Percentiles rank a stretch among this genome's conserved stretches.
Conservation (phyloP, 2,329 filamentous ascomycete genomes). For the Neonectria magnoliae region DNA sequence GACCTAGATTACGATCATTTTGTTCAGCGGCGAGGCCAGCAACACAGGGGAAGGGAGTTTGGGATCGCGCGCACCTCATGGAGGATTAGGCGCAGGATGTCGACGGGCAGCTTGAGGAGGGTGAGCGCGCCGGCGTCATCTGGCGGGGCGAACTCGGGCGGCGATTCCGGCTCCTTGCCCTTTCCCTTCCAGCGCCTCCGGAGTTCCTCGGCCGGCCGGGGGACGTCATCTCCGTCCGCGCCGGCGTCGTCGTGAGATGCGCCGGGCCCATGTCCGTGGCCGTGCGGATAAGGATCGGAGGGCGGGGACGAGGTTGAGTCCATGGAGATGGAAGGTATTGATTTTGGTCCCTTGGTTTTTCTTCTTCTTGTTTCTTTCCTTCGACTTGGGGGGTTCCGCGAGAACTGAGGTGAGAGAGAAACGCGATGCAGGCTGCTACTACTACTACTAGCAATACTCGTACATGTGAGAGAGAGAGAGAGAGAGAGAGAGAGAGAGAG, state of each 20-base stretch:
- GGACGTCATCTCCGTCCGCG: neutral
- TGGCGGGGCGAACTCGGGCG: neutral
- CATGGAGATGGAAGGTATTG: constrained; percentile 4
- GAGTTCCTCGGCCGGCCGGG: constrained; percentile 16
- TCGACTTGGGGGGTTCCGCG: too few relatives aligned
- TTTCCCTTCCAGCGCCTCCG: constrained; percentile 25
- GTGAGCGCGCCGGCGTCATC: constrained; percentile 18
- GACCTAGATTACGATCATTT: constrained; percentile 10
- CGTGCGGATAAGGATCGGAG: constrained; percentile 10
- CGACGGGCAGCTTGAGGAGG: constrained; percentile 25
- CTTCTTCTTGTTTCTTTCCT: too few relatives aligned
- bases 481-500: too few relatives aligned
- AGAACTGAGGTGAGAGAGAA: neutral
- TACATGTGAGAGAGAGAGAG: neutral
- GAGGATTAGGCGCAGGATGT: constrained; percentile 27
- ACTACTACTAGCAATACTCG: neutral
- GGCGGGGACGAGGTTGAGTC: constrained; percentile 19
- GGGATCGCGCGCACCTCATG: constrained; percentile 20
- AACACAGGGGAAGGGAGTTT: constrained; percentile 9
- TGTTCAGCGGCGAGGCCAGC: constrained; percentile 1
- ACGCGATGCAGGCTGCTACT: neutral
- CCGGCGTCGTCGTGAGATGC: constrained; percentile 4
- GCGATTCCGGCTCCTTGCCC: constrained; percentile 6
- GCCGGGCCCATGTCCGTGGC: constrained; percentile 2
- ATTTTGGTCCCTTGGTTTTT: too few relatives aligned